Percentiles rank a stretch among this genome's conserved stretches.
phyloP scores from a whole-genome alignment of 2,329 filamentous ascomycete species.

The Huntiella abstrusa region DNA sequence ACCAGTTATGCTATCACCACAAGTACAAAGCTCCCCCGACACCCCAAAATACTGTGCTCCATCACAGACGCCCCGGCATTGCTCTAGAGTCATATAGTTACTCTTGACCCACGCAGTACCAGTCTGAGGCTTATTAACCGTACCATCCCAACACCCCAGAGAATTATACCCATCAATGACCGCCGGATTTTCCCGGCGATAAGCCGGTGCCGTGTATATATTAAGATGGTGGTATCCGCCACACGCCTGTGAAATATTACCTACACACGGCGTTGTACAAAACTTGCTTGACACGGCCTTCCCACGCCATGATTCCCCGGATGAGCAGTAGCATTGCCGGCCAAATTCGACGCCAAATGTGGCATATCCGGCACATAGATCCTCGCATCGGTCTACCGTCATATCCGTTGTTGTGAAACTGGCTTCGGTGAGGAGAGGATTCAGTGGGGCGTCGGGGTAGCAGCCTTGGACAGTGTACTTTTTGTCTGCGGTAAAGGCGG shows the following conservation, averaged over 20 bases:
- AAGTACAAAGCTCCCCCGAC: neutral
- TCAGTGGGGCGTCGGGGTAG: neutral
- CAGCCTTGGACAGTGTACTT: constrained; percentile 9
- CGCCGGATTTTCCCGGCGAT: constrained; percentile 1
- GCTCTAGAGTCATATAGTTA: constrained; percentile 2
- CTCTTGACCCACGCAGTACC: too few relatives aligned
- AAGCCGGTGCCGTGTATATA: constrained; percentile 3
- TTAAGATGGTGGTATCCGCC: constrained; percentile 5
- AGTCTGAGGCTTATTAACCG: too few relatives aligned
- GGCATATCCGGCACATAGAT: constrained; percentile 1
- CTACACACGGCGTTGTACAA: constrained; percentile 6
- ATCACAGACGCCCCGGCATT: neutral
- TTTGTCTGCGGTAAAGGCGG: neutral
- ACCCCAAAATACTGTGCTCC: constrained; percentile 8
- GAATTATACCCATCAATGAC: constrained; percentile 6
- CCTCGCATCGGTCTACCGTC: constrained; percentile 3
- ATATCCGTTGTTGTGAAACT: neutral
- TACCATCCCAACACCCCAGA: constrained; percentile 5
- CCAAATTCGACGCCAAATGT: constrained; percentile 7
- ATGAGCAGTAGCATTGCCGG: constrained; percentile 1
- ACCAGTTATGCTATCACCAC: constrained; percentile 3
- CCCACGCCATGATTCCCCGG: constrained; percentile 3
- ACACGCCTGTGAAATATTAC: neutral
- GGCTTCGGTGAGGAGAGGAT: neutral
- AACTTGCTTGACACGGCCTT: constrained; percentile 1